A percentile compares a stretch with the other conserved stretches of the same genome.
Conservation (phyloP, 768 basidiomycete species). For the Hirschioporus abietinus region DNA sequence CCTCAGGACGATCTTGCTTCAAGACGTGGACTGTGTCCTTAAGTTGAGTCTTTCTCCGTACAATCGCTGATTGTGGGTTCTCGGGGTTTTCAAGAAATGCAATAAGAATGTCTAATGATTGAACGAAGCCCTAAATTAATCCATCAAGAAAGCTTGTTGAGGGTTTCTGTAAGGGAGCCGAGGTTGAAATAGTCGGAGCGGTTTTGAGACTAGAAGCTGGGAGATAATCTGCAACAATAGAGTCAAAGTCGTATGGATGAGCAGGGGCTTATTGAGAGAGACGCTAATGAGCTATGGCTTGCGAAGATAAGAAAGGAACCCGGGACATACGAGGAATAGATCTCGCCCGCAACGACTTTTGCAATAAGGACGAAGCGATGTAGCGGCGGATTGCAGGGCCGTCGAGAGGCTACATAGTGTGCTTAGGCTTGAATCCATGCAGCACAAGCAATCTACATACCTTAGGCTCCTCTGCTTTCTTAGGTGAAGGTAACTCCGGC, state of each 20-base stretch:
- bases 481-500: constrained; percentile 21
- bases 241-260: constrained; percentile 57
- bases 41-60: no score
- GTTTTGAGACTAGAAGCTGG: constrained; percentile 26
- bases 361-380: constrained; percentile 57
- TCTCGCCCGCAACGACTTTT: constrained; percentile 48
- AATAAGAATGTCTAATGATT: neutral
- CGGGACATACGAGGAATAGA: constrained; percentile 32
- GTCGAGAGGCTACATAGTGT: constrained; percentile 43
- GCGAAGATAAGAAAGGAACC: neutral
- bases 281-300: constrained; percentile 12
- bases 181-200: neutral
- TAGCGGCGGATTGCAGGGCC: constrained; percentile 58
- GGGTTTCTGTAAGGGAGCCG: neutral
- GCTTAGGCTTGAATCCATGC: neutral
- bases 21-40: no score
- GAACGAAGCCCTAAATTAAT: constrained; percentile 3
- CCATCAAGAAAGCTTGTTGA: neutral
- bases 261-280: constrained; percentile 30
- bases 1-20: no score
- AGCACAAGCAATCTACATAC: constrained; percentile 22
- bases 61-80: no score
- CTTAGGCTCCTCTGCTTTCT: constrained; percentile 35
- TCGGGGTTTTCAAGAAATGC: neutral
- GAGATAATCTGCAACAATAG: constrained; percentile 69